Base-by-base conservation (phyloP, 371 early-diverging fungal genomes). In the Mucor circinelloides region DNA sequence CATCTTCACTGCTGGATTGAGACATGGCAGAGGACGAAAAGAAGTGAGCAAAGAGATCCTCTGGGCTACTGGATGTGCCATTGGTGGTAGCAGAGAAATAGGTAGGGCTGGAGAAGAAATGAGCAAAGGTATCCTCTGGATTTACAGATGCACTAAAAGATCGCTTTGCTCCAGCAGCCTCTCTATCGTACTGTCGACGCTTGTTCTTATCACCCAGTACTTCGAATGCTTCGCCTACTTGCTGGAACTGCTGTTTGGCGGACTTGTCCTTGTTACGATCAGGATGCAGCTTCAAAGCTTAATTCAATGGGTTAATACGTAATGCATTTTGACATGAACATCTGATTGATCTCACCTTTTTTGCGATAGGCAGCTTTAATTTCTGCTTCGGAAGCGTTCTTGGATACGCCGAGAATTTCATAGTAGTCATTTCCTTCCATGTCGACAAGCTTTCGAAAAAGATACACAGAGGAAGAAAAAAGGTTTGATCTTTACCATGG, bases 151-250 rank as follows among this genome's bases (percentile, higher is more conserved):
- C 12, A 19, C 50, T 31, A 32, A 30, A n/a, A 0, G 56, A 9
- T 19, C 56, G 30, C 56, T 56, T 56, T 31, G 19, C 32, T 12
- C 32, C 32, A n/a, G n/a, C 32, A n/a, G 2, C 12, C 6, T 31
- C 31, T 9, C 6, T 30, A 31, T 69, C 69, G 23, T 69, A 63
- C 9, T 42, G 23, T 4, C 31, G 38, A 6, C 60, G 56, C 73
- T 95, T 94, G 61, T 91, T 77, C 71, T 88, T 87, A 78, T 99
- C 97, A 52, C 94, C 94, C 4, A 99, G 86, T 15, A 95, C 91
- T 77, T 99, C 98, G 78, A 96, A 99, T 3, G 99, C 99, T 80
- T 95, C 97, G 6, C 86, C 86, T 6, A 97, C 74, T 59, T 92
- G 89, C 58, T 76, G 73, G 50, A 76, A 76, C 21, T 68, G 63